A percentile compares a stretch with the other conserved stretches of the same genome.
Conservation (phyloP, 805 yeast species). For the Yarrowia porcina region DNA sequence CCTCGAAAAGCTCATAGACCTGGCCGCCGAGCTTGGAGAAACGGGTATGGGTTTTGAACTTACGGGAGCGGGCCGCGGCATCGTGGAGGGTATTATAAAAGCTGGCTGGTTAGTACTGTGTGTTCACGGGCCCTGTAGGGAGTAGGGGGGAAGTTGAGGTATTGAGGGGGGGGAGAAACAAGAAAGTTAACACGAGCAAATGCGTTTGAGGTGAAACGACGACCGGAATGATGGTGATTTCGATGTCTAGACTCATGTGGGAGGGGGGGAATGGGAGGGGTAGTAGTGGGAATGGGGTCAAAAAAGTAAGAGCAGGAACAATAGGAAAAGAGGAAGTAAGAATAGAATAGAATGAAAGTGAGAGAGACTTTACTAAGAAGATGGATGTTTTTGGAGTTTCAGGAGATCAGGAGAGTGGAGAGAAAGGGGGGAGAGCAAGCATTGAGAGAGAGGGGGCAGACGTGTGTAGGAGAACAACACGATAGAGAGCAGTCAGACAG, state of each 20-base stretch:
- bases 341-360: too few species aligned
- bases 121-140: neutral
- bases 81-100: conserved; percentile 20
- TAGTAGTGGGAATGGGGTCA: too few species aligned
- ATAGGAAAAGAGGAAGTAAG: neutral
- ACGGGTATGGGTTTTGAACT: conserved; percentile 16
- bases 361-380: too few species aligned
- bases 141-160: too few species aligned
- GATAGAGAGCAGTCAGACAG: neutral
- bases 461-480: too few species aligned
- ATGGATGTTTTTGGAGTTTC: too few species aligned
- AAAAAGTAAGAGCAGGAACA: too few species aligned
- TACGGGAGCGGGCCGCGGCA: neutral
- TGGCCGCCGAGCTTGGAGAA: neutral
- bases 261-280: neutral
- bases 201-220: neutral
- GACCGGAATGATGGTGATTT: neutral
- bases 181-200: neutral
- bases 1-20: conserved; percentile 11
- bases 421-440: too few species aligned
- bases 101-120: conserved; percentile 7
- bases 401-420: too few species aligned
- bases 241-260: neutral
- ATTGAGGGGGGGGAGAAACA: neutral
- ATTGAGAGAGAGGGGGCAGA: too few species aligned